Evolutionary conservation across 2,329 filamentous ascomycete species (phyloP), one percentile per base, ranked within the genome.

Genomic region (Diplodia intermedia): DNA sequence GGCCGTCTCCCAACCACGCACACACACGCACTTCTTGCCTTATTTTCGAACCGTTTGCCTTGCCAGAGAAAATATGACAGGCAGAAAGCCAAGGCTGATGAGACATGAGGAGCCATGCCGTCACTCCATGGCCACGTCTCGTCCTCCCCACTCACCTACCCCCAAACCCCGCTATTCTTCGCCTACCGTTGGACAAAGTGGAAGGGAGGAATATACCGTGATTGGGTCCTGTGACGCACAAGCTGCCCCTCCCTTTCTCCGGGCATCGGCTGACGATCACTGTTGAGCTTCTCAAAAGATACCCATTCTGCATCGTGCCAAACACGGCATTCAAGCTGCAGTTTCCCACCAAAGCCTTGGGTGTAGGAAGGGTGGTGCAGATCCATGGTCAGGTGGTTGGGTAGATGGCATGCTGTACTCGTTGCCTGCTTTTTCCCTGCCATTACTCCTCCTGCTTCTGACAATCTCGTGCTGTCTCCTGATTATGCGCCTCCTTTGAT

Each of bases 401-500:
- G 29, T 49, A 14, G 43, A 20, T 8, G 43, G 15, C 57, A 52
- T 63, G 60, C 60, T 63, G 60, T 63, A 18, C 47, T 63, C 18
- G 43, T 61, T 67, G 50, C 54, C 53, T 57, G 20, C 40, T 67
- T 56, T 47, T 50, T 20, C 23, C 26, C 23, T 53, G 26, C 23
- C 31, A 26, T 33, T 66, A 12, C 12, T 12, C 6, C 54, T 36
- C 53, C 31, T 38, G 14, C 36, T 29, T n/a, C n/a, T 18, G n/a
- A 20, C 29, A n/a, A 33, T n/a, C 26, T 31, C 29, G 15, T 55
- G 29, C 5, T 33, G 29, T 55, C 52, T 55, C 52, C 52, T 55
- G 29, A 33, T 29, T n/a, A 31, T 31, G 31, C 43, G 43, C 43
- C 43, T 20, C 43, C 18, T 20, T 6, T 47, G n/a, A 20, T 47